phyloP scores from a whole-genome alignment of 768 basidiomycete species.

The Mrakia hoshinonis region DNA sequence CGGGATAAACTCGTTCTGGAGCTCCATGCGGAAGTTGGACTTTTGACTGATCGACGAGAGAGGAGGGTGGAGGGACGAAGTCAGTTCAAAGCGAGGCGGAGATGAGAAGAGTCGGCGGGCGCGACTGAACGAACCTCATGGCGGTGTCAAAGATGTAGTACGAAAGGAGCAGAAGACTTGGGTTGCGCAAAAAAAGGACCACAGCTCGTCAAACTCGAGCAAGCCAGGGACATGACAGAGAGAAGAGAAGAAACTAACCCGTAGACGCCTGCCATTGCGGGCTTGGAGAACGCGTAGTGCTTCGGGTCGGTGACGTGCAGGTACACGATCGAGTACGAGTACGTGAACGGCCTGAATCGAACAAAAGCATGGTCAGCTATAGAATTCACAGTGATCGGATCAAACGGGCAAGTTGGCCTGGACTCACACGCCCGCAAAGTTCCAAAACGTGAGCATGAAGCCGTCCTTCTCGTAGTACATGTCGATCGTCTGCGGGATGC shows the following conservation, averaged over 20 bases:
- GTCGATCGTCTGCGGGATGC: conserved; percentile 95
- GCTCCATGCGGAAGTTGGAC: conserved; percentile 85
- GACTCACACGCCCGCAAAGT: conserved; percentile 65
- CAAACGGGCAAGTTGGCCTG: neutral
- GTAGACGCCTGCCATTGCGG: conserved; percentile 63
- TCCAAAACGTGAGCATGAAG: conserved; percentile 98
- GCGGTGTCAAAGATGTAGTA: conserved; percentile 72
- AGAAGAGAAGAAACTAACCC: conserved; percentile 56
- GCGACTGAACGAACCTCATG: conserved; percentile 48
- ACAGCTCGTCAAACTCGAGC: too few species aligned
- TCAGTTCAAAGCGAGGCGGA: too few species aligned
- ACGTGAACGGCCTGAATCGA: conserved; percentile 50
- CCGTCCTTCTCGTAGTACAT: conserved; percentile 97
- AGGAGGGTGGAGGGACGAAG: neutral
- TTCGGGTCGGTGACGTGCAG: conserved; percentile 91
- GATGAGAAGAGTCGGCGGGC: too few species aligned
- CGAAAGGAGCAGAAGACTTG: conserved; percentile 10
- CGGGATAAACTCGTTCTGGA: conserved; percentile 72
- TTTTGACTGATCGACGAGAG: conserved; percentile 24
- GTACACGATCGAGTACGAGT: conserved; percentile 94
- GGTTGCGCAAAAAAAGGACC: neutral
- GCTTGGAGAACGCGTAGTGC: conserved; percentile 75
- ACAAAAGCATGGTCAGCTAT: neutral
- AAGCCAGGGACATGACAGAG: neutral
- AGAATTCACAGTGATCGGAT: neutral